phyloP scores from a whole-genome alignment of 2,329 filamentous ascomycete genomes.

The Bertia moriformis region DNA sequence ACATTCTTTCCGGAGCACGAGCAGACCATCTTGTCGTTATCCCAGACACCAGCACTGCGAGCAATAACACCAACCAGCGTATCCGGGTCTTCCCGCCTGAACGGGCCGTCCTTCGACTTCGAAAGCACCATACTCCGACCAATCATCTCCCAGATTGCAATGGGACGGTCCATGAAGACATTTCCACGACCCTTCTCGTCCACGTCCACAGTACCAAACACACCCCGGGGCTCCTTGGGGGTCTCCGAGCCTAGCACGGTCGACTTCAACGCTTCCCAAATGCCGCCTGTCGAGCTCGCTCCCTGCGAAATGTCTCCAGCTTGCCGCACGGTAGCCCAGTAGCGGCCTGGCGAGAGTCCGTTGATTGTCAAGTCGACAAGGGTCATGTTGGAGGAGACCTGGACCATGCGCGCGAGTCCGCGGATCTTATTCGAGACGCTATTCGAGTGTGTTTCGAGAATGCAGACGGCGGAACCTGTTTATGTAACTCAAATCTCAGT shows the following conservation, averaged over 20 bases:
- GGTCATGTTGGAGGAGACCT: conserved; percentile 65
- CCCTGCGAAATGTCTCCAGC: conserved; percentile 77
- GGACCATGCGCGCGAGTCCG: conserved; percentile 84
- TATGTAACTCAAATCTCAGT: too few species aligned
- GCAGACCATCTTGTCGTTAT: conserved; percentile 96
- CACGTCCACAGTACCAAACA: conserved; percentile 65
- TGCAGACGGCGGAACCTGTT: conserved; percentile 51
- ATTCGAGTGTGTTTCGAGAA: conserved; percentile 52
- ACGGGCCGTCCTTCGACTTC: conserved; percentile 42
- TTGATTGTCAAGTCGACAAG: conserved; percentile 77
- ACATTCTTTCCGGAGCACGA: conserved; percentile 96
- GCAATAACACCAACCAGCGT: conserved; percentile 89
- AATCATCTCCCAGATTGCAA: conserved; percentile 93
- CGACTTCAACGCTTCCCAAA: conserved; percentile 56
- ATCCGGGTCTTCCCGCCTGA: conserved; percentile 54
- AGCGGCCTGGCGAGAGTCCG: conserved; percentile 67
- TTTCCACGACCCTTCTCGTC: conserved; percentile 62
- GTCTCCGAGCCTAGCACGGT: conserved; percentile 16
- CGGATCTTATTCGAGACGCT: conserved; percentile 55
- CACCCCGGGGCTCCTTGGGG: conserved; percentile 34
- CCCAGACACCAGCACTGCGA: conserved; percentile 92
- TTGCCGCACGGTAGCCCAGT: conserved; percentile 72
- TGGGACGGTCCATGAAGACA: conserved; percentile 65
- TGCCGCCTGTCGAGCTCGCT: conserved; percentile 64
- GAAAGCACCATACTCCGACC: conserved; percentile 83